Evolutionary conservation across 345 rosid species (phyloP).

Genomic region (Rhizophora apiculata): DNA sequence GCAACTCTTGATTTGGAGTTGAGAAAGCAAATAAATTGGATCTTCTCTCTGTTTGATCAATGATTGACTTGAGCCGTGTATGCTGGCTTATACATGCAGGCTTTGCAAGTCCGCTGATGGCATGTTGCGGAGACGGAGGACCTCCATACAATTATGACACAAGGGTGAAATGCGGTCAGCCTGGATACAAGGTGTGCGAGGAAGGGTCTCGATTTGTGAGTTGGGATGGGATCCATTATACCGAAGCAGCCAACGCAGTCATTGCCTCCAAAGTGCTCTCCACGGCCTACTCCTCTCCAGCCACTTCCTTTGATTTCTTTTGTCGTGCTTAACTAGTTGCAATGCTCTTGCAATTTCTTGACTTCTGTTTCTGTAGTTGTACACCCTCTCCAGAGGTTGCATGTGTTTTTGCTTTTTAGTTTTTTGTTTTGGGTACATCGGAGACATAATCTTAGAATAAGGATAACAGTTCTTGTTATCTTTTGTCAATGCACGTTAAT

Average conservation of each 20-base stretch:
- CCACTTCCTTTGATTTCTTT: slow-evolving; percentile 47
- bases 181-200: slow-evolving; percentile 41
- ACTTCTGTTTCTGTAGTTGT: too few relatives aligned
- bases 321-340: slow-evolving; percentile 26
- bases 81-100: slow-evolving; percentile 30
- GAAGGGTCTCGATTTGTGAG: slow-evolving; percentile 49
- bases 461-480: too few relatives aligned
- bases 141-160: slow-evolving; percentile 75
- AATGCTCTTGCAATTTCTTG: too few relatives aligned
- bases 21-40: not conserved
- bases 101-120: slow-evolving; percentile 64
- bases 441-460: too few relatives aligned
- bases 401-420: too few relatives aligned
- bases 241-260: slow-evolving; percentile 65
- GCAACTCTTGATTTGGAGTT: not conserved
- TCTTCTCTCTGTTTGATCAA: not conserved
- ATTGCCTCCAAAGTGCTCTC: slow-evolving; percentile 62
- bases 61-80: too few relatives aligned
- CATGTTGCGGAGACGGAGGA: slow-evolving; percentile 88
- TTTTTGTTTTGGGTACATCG: too few relatives aligned
- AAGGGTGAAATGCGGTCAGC: slow-evolving; percentile 58
- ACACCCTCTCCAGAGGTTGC: too few relatives aligned
- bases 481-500: too few relatives aligned
- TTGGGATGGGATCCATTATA: slow-evolving; percentile 85
- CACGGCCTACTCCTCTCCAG: slow-evolving; percentile 54